These are phyloP conservation scores for Hippophae tibetana DNA, from an alignment of 306 rosid genomes.

Conservation along the genomic window DNA sequence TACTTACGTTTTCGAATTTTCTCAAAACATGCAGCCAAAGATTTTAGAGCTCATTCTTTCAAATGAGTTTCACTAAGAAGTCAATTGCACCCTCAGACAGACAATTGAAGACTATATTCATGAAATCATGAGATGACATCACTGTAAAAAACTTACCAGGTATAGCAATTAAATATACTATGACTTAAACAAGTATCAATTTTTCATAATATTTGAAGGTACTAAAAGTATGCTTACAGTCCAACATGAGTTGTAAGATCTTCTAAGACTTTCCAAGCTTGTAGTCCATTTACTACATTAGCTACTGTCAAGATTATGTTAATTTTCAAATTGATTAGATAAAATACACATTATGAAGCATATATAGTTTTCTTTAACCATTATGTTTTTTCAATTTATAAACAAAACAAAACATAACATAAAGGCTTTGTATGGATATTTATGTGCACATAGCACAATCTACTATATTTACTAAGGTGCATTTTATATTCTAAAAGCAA, in stretches of 20 bases:
- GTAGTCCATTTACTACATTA: no score
- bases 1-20: conserved; percentile 51
- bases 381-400: no score
- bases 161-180: neutral
- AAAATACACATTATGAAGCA: neutral
- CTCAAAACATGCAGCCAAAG: conserved; percentile 65
- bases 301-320: conserved; percentile 29
- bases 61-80: conserved; percentile 53
- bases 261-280: no score
- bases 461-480: no score
- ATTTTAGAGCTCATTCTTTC: conserved; percentile 59
- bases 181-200: neutral
- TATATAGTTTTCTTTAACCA: neutral
- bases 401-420: no score
- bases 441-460: no score
- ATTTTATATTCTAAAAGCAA: no score
- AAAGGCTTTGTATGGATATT: no score
- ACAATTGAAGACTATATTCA: conserved; percentile 46
- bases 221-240: no score
- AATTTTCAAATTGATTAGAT: conserved; percentile 2
- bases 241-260: no score
- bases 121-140: conserved; percentile 50
- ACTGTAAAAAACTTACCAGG: conserved; percentile 9
- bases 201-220: no score
- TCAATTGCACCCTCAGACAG: conserved; percentile 51